Percentiles rank a stretch among this genome's conserved stretches.
These are phyloP conservation scores for Phialemoniopsis sp. DNA, from an alignment of 2,329 filamentous ascomycete genomes.

Conservation along the genomic window DNA sequence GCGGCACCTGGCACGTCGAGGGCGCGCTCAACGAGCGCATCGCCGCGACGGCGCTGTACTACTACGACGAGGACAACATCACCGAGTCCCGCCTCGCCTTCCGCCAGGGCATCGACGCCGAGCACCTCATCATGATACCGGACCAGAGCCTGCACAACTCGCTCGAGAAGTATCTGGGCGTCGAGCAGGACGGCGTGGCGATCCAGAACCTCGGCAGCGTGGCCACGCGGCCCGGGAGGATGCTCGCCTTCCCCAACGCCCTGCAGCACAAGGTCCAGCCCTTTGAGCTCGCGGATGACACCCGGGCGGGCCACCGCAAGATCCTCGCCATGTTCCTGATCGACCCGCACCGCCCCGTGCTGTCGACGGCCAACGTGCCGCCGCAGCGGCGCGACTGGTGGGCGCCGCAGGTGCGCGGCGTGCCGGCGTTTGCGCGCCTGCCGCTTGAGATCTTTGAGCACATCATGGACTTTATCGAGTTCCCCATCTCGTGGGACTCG, in stretches of 20 bases:
- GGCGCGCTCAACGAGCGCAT: constrained; percentile 50
- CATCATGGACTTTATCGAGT: constrained; percentile 15
- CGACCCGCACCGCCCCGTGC: constrained; percentile 3
- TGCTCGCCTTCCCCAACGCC: constrained; percentile 37
- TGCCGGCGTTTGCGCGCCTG: constrained; percentile 4
- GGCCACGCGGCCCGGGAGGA: constrained; percentile 30
- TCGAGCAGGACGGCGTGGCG: constrained; percentile 12
- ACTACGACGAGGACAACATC: constrained; percentile 48
- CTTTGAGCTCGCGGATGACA: constrained; percentile 43
- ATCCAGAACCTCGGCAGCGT: constrained; percentile 38
- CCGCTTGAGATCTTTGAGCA: constrained; percentile 19
- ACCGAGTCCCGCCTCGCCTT: constrained; percentile 37
- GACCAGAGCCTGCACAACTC: constrained; percentile 6
- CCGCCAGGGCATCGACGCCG: constrained; percentile 12
- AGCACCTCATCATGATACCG: constrained; percentile 12
- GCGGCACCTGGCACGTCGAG: constrained; percentile 16
- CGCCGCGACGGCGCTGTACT: constrained; percentile 50
- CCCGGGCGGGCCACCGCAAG: constrained; percentile 48
- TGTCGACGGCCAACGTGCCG: constrained; percentile 36
- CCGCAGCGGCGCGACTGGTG: constrained; percentile 31
- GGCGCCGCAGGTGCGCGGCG: constrained; percentile 3
- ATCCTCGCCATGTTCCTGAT: constrained; percentile 56
- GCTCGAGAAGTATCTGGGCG: constrained; percentile 12
- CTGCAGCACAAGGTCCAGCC: constrained; percentile 45
- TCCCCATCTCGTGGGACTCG: constrained; percentile 18